Conservation (phyloP, 2,329 filamentous ascomycete genomes). For the Aureobasidium musti region DNA sequence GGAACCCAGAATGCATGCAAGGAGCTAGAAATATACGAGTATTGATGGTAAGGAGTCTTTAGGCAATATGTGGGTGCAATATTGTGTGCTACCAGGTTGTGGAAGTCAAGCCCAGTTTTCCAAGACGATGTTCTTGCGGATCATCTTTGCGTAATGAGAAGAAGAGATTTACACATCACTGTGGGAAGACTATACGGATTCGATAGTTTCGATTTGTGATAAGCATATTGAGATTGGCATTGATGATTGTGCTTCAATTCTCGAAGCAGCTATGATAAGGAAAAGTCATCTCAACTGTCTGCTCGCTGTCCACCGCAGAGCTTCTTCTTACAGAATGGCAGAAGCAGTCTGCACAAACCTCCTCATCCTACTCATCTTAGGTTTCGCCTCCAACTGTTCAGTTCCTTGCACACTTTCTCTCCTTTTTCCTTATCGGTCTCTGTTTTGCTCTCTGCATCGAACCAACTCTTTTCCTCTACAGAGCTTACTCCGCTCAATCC, state of each 20-base stretch:
- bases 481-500: slow-evolving; percentile 25
- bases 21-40: no score
- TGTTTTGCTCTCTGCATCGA: background rate
- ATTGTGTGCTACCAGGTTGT: no score
- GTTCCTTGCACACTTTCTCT: background rate
- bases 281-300: background rate
- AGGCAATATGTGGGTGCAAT: no score
- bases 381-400: background rate
- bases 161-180: background rate
- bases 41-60: no score
- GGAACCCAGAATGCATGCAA: no score
- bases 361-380: slow-evolving; percentile 32
- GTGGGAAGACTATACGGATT: no score
- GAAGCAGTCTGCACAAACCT: slow-evolving; percentile 36
- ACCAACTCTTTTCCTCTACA: slow-evolving; percentile 27
- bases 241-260: no score
- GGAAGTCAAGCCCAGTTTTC: no score
- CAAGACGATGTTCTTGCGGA: no score
- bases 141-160: background rate
- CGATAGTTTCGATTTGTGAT: background rate
- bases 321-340: slow-evolving; percentile 30
- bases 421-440: background rate
- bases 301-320: background rate
- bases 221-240: background rate
- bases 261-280: background rate